Evolutionary conservation across 441 rosid species (phyloP).

Genomic region (Erodium texanum): DNA sequence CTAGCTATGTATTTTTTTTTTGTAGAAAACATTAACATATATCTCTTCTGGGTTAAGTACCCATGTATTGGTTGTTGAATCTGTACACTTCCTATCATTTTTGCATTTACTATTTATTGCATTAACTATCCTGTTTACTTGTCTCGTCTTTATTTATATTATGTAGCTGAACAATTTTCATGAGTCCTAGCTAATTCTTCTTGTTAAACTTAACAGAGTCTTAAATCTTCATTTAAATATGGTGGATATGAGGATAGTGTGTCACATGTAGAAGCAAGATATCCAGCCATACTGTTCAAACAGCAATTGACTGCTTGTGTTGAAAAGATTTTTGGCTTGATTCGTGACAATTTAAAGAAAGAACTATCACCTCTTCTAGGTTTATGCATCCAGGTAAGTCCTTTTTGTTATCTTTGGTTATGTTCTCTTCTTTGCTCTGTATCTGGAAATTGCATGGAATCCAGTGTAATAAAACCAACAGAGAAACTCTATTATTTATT

Average conservation of each 20-base stretch:
- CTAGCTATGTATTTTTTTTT: background rate
- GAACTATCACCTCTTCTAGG: constrained; percentile 80
- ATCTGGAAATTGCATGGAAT: background rate
- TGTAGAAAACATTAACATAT: background rate
- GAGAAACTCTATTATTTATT: background rate
- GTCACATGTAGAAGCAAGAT: constrained; percentile 86
- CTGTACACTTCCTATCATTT: background rate
- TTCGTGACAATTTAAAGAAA: constrained; percentile 92
- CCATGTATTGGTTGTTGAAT: background rate
- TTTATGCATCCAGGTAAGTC: constrained; percentile 79
- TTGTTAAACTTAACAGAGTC: constrained; percentile 38
- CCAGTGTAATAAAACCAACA: background rate
- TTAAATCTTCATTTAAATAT: constrained; percentile 74
- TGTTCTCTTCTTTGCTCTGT: background rate
- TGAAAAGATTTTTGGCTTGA: constrained; percentile 95
- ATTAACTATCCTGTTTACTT: background rate
- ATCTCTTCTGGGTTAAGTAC: background rate
- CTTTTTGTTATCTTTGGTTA: background rate
- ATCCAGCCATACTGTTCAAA: constrained; percentile 86
- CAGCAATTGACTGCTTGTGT: constrained; percentile 97
- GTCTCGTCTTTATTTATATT: background rate
- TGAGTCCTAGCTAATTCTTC: background rate
- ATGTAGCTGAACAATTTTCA: background rate
- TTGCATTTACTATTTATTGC: background rate
- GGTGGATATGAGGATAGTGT: constrained; percentile 65